Percentiles rank a stretch among this genome's conserved stretches.
Evolutionary conservation across 306 rosid species (phyloP).

Genomic region (Alnus rubra): DNA sequence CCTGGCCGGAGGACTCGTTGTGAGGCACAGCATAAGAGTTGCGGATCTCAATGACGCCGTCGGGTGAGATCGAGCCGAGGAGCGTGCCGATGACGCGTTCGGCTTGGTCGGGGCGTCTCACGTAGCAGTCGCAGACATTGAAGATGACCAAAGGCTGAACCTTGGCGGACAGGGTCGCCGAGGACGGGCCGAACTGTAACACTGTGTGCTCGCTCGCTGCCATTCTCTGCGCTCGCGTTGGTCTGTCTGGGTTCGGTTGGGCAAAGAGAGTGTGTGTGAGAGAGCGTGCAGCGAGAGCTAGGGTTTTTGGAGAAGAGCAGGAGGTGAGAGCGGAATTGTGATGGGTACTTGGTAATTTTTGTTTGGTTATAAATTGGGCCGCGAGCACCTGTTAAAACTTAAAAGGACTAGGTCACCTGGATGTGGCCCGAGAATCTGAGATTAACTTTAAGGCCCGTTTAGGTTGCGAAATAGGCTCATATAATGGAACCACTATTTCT

Average conservation of each 20-base stretch:
- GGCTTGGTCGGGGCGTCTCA: constrained; percentile 87
- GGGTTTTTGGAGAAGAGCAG: constrained; percentile 25
- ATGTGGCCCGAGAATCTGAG: no score
- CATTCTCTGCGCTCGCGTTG: constrained; percentile 53
- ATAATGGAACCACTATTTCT: no score
- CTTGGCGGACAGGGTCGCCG: constrained; percentile 61
- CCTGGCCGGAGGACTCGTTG: constrained; percentile 82
- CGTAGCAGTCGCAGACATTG: constrained; percentile 88
- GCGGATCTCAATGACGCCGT: constrained; percentile 82
- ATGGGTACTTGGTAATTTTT: no score
- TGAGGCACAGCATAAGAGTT: constrained; percentile 97
- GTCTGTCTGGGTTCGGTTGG: constrained; percentile 29
- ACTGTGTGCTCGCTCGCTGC: constrained; percentile 65
- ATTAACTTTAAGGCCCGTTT: no score
- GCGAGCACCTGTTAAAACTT: no score
- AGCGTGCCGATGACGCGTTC: constrained; percentile 95
- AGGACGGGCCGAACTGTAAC: constrained; percentile 64
- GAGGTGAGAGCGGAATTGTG: not conserved
- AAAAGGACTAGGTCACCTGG: no score
- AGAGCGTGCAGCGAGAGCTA: constrained; percentile 18
- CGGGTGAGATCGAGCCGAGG: constrained; percentile 72
- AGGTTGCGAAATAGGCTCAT: no score
- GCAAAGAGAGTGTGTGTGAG: constrained; percentile 4
- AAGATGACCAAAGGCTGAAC: constrained; percentile 82
- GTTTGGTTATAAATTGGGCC: constrained; percentile 4